Conservation (phyloP, 1,139 yeast species). For the Kurtzmaniella quercitrusa region DNA sequence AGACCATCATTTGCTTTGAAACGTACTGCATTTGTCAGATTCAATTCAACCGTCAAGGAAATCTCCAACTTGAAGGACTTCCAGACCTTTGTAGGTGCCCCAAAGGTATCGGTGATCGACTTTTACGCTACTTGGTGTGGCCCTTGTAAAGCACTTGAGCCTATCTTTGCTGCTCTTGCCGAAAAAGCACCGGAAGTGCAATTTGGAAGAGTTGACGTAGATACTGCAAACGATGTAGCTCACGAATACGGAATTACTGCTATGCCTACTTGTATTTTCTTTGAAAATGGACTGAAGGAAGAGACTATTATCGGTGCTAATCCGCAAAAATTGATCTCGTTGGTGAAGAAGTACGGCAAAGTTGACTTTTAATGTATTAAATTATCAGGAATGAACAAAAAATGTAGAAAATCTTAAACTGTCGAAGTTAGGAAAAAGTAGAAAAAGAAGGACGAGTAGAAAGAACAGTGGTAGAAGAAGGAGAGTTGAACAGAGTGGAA, state of each 20-base stretch:
- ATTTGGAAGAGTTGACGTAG: constrained; percentile 37
- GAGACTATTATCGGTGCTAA: constrained; percentile 31
- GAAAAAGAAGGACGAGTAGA: too few relatives aligned
- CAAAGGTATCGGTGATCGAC: constrained; percentile 34
- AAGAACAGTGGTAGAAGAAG: too few relatives aligned
- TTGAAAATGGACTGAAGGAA: constrained; percentile 25
- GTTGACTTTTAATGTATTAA: constrained; percentile 4
- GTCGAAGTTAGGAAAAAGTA: too few relatives aligned
- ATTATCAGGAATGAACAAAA: too few relatives aligned
- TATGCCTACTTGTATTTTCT: constrained; percentile 33
- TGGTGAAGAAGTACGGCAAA: constrained; percentile 6
- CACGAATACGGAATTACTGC: constrained; percentile 27
- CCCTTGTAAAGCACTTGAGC: constrained; percentile 42
- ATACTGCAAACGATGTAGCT: constrained; percentile 27
- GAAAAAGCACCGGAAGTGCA: constrained; percentile 35
- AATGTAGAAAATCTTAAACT: too few relatives aligned
- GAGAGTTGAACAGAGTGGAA: too few relatives aligned
- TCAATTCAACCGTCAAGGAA: constrained; percentile 16
- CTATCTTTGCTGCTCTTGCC: constrained; percentile 32
- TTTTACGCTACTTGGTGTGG: constrained; percentile 48
- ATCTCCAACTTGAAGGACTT: constrained; percentile 16
- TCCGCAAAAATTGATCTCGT: constrained; percentile 13
- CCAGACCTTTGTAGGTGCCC: constrained; percentile 15
- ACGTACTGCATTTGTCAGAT: constrained; percentile 1
- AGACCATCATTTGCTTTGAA: not conserved